Evolutionary conservation across 257 asterid genomes (phyloP).

Genomic region (Osmanthus fragrans): DNA sequence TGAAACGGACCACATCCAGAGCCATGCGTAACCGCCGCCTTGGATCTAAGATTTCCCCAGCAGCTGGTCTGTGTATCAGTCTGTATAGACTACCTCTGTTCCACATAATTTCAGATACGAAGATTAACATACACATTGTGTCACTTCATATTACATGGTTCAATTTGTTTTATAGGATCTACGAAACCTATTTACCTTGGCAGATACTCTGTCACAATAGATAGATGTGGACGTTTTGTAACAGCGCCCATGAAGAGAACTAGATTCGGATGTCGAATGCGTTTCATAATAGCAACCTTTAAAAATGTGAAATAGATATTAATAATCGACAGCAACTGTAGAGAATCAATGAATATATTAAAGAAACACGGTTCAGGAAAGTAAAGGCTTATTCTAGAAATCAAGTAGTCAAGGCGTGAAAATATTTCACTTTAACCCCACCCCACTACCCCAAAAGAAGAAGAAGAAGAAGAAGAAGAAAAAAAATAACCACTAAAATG

Average conservation of each 20-base stretch:
- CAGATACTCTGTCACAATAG: conserved; percentile 93
- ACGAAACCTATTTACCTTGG: conserved; percentile 57
- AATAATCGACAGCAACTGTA: conserved; percentile 3
- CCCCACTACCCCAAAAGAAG: neutral
- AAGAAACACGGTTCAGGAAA: neutral
- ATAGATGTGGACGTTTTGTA: conserved; percentile 82
- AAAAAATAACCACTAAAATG: neutral
- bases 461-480: neutral
- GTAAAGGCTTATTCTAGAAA: neutral
- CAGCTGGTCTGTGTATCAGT: conserved; percentile 86
- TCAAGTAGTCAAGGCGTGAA: neutral
- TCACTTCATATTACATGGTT: conserved; percentile 1
- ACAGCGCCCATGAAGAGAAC: conserved; percentile 99
- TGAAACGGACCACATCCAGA: conserved; percentile 80
- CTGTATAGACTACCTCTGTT: conserved; percentile 91
- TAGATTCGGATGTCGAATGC: conserved; percentile 94
- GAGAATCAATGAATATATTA: neutral
- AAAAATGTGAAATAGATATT: conserved; percentile 3
- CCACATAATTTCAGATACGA: conserved; percentile 13
- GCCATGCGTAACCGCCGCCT: conserved; percentile 92
- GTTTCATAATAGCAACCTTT: conserved; percentile 98
- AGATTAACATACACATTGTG: conserved; percentile 13
- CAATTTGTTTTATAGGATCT: conserved; percentile 1
- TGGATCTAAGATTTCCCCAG: conserved; percentile 76
- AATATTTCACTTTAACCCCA: neutral